Conservation (phyloP, 1,139 yeast species). For the Yarrowia galli region DNA sequence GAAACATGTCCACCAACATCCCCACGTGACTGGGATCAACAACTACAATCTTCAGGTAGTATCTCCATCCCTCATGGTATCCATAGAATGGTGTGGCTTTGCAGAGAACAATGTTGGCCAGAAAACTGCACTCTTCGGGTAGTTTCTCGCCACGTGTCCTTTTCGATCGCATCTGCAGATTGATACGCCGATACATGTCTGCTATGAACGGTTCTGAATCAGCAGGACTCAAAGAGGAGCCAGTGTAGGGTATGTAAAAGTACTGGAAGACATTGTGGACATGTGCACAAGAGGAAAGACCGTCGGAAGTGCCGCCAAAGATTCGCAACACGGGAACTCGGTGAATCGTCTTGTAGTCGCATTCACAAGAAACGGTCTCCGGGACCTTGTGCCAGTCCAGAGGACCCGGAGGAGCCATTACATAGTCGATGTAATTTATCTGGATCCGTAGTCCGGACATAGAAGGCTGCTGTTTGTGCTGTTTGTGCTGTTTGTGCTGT, state of each 20-base stretch:
- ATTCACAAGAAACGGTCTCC: background rate
- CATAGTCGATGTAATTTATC: constrained; percentile 36
- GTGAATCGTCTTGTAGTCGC: background rate
- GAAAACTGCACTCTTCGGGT: constrained; percentile 53
- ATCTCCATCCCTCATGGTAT: constrained; percentile 67
- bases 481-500: background rate
- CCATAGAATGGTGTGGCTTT: constrained; percentile 88
- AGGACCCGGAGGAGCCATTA: constrained; percentile 13
- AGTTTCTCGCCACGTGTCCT: constrained; percentile 46
- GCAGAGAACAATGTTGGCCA: constrained; percentile 67
- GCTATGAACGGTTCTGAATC: constrained; percentile 43
- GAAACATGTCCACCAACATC: constrained; percentile 66
- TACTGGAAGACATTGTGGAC: constrained; percentile 89
- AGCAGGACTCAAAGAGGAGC: constrained; percentile 47
- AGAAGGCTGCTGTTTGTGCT: too few species aligned
- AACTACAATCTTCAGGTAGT: constrained; percentile 72
- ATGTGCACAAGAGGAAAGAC: constrained; percentile 67
- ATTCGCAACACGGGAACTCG: constrained; percentile 71
- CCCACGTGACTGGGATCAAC: constrained; percentile 67
- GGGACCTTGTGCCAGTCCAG: constrained; percentile 6
- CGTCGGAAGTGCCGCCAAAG: constrained; percentile 69
- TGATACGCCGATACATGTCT: constrained; percentile 45
- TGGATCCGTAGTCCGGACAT: constrained; percentile 30
- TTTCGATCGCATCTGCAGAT: constrained; percentile 47
- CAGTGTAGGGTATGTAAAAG: constrained; percentile 66